Base-by-base conservation (phyloP, 768 basidiomycete species). In the Boletellus ananiceps region DNA sequence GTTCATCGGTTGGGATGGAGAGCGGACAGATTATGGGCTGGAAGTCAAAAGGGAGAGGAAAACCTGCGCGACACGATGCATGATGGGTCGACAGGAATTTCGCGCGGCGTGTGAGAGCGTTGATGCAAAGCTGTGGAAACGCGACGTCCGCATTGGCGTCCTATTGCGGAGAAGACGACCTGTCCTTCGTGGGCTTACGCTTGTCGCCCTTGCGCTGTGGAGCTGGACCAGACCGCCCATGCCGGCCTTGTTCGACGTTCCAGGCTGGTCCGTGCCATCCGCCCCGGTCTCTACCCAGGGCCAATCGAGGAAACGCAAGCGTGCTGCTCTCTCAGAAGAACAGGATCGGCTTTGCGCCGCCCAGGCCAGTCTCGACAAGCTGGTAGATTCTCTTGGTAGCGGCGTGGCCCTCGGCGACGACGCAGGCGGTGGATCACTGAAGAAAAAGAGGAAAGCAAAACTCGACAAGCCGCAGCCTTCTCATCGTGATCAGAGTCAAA, bases 221-320 rank as follows among this genome's bases (percentile, higher is more conserved):
- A 29, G 29, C 37, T 45, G 46, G 25, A 52, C 49, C 37, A 46
- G 37, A 44, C 32, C 49, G 9, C 44, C 49, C 2, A 63, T 65
- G 62, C 46, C 59, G 27, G 61, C 75, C 49, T 69, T 80, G 55
- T 87, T 88, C 65, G 71, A 83, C 37, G 80, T 87, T 16, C 80
- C 84, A 4, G 86, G 86, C 15, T 88, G 86, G 86, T 74, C 78
- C 27, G 67, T 86, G 13, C 66, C 74, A 33, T 62, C 71, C 18
- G 65, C 53, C 0, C 76, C 78, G 6, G 63, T 79, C 39, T 49
- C 68, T 27, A 67, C 71, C 37, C 58, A 67, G 5, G 56, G 51
- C 33, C 63, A 64, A 19, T 52, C 63, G 3, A 77, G 75, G 46
- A 67, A 70, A 15, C 82, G 76, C 60, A 86, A 82, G 55, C 79